phyloP scores from a whole-genome alignment of 257 asterid genomes.

The Jasminum sambac region DNA sequence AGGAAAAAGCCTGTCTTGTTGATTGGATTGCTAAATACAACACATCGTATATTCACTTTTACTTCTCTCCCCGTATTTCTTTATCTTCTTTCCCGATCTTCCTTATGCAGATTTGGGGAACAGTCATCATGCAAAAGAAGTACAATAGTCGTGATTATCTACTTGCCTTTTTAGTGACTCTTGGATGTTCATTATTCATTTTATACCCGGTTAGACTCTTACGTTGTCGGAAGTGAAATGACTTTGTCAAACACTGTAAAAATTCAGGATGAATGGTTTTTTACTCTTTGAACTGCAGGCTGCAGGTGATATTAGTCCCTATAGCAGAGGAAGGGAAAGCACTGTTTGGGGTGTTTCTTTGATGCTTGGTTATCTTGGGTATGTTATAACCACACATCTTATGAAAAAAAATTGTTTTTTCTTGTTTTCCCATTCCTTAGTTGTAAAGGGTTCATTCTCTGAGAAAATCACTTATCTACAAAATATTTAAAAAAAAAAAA shows the following conservation, averaged over 20 bases:
- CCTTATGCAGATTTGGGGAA: slow-evolving; percentile 89
- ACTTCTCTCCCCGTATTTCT: slow-evolving; percentile 8
- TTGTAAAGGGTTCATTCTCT: no score
- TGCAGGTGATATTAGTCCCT: slow-evolving; percentile 78
- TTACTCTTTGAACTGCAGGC: slow-evolving; percentile 52
- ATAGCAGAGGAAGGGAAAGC: slow-evolving; percentile 84
- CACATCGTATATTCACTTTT: neutral
- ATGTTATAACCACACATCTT: slow-evolving; percentile 32
- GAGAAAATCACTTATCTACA: no score
- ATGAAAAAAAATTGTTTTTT: no score
- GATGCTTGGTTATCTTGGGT: slow-evolving; percentile 99
- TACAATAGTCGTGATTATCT: slow-evolving; percentile 78
- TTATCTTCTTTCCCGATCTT: slow-evolving; percentile 24
- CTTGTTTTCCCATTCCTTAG: no score
- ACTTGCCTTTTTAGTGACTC: slow-evolving; percentile 68
- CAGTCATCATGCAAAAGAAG: slow-evolving; percentile 93
- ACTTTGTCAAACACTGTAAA: neutral
- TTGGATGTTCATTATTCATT: slow-evolving; percentile 94
- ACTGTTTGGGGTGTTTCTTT: slow-evolving; percentile 98
- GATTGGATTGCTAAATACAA: neutral
- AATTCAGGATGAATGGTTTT: slow-evolving; percentile 16
- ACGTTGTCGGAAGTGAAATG: slow-evolving; percentile 9
- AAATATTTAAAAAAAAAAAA: no score
- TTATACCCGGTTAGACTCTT: slow-evolving; percentile 64
- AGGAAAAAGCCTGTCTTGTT: no score